Base-by-base conservation (phyloP, 164 flowering plant genomes). In the Dillenia suffruticosa region DNA sequence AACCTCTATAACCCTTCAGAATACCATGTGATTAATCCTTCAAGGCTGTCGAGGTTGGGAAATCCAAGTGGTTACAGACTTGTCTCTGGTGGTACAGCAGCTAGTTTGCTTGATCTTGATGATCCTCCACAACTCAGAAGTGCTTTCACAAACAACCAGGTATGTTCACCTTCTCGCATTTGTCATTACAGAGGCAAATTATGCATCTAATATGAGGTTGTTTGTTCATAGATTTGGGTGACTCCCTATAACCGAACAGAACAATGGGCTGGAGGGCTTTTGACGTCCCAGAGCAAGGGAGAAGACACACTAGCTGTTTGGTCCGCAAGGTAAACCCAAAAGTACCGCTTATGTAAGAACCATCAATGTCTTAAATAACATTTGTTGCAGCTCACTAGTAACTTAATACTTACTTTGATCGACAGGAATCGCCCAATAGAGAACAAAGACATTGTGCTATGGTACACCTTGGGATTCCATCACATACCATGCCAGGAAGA, bases 241-340 rank as follows among this genome's bases (percentile, higher is more conserved):
- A 94, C 95, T 11, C 96, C 93, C 0, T 91, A 91, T 55, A 89
- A 91, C 55, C 61, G 64, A 62, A 79, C 73, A 40, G 96, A 94
- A 82, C 80, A 84, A 57, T 94, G 99, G 99, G 99, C 99, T 0
- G 94, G 92, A 14, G 97, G 99, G 0, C 64, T 78, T 66, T 79
- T 91, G 46, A 84, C 62, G 12, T 86, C 80, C 59, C 99, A 94
- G 65, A 84, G 88, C 67, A 68, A 78, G 19, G 99, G 99, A 0
- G 97, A 88, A 7, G 97, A 94, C 68, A 88, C 92, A 10, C 83
- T 94, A 3, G 86, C 85, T 11, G 83, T 77, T 1, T 94, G 97
- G 99, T 85, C 96, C 2, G 77, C 86, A 5, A 84, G 97, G 98
- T 89, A 63, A 26, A 46, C 44, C 15, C 9, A 24, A 43, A 45